Conservation (phyloP, 768 basidiomycete genomes). For the Mycena amicta region DNA sequence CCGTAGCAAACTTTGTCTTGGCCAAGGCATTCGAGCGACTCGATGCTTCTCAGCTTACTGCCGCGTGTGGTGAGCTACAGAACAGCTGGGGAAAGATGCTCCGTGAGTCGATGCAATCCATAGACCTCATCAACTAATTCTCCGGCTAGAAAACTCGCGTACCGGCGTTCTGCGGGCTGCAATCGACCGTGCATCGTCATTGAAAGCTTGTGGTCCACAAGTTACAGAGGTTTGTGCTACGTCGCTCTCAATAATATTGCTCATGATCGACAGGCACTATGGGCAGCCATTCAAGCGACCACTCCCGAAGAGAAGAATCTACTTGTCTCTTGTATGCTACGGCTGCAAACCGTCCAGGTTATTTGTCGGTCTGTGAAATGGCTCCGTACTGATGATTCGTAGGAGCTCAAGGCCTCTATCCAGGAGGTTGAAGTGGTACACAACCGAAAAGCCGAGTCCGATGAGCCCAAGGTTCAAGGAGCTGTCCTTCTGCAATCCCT, state of each 20-base stretch:
- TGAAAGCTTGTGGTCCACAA: slow-evolving; percentile 49
- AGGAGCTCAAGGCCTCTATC: slow-evolving; percentile 27
- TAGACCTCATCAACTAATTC: slow-evolving; percentile 1
- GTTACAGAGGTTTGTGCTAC: slow-evolving; percentile 70
- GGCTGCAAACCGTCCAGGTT: slow-evolving; percentile 54
- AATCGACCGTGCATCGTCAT: slow-evolving; percentile 63
- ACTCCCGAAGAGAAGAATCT: slow-evolving; percentile 49
- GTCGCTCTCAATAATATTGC: too few relatives aligned
- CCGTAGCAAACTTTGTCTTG: slow-evolving; percentile 93
- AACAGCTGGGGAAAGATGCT: slow-evolving; percentile 63
- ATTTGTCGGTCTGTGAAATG: not conserved
- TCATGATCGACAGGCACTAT: slow-evolving; percentile 59
- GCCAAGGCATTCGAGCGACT: slow-evolving; percentile 75
- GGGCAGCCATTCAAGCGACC: slow-evolving; percentile 58
- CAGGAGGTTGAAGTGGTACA: slow-evolving; percentile 14
- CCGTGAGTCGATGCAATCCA: slow-evolving; percentile 49
- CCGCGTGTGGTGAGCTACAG: slow-evolving; percentile 61
- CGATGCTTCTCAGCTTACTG: slow-evolving; percentile 54
- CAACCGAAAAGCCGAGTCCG: slow-evolving; percentile 17
- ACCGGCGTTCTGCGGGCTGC: slow-evolving; percentile 79
- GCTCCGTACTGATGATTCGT: slow-evolving; percentile 4
- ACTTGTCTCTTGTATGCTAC: slow-evolving; percentile 71
- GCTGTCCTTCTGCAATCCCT: slow-evolving; percentile 84
- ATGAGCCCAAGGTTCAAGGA: slow-evolving; percentile 76
- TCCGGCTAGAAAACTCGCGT: slow-evolving; percentile 59